Percentiles rank a stretch among this genome's conserved stretches.
Evolutionary conservation across 208 protist genomes (phyloP).

Genomic region (Leptomonas pyrrhocoris): DNA sequence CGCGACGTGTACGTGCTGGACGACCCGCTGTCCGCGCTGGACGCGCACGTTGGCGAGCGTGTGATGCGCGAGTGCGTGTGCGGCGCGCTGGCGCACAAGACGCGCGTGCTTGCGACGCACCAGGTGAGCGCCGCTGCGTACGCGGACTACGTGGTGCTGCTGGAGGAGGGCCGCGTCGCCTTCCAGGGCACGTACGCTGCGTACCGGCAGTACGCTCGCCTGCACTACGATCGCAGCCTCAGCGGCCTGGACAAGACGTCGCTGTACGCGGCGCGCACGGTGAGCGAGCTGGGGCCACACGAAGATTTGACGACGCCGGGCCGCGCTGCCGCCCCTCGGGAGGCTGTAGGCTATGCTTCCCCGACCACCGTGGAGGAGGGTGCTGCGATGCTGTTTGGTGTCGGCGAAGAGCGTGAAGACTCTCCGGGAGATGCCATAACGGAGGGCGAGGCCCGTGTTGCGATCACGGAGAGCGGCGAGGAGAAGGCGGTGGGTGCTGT

Average conservation of each 20-base stretch:
- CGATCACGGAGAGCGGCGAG: slow-evolving; percentile 22
- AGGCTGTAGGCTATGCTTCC: too few relatives aligned
- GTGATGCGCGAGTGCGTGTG: slow-evolving; percentile 60
- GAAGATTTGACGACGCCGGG: slow-evolving; percentile 25
- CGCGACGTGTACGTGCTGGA: too few relatives aligned
- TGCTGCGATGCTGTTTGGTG: too few relatives aligned
- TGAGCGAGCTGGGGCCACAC: too few relatives aligned
- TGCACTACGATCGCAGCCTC: too few relatives aligned
- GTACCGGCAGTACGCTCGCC: too few relatives aligned
- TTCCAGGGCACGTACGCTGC: slow-evolving; percentile 40
- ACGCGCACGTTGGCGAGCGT: slow-evolving; percentile 66
- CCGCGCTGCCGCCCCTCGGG: too few relatives aligned
- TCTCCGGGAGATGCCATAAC: neutral
- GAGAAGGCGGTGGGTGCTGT: slow-evolving; percentile 64
- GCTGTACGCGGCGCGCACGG: too few relatives aligned
- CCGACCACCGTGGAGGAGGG: too few relatives aligned
- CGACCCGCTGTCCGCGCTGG: too few relatives aligned
- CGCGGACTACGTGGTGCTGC: slow-evolving; percentile 84
- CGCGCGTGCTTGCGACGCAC: slow-evolving; percentile 93
- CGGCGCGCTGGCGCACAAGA: slow-evolving; percentile 72
- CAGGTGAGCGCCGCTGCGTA: slow-evolving; percentile 82
- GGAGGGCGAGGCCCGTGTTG: neutral
- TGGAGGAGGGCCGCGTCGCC: slow-evolving; percentile 56
- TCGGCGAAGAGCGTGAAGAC: neutral
- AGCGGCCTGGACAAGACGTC: too few relatives aligned